Percentiles rank a stretch among this genome's conserved stretches.
phyloP scores from a whole-genome alignment of 805 yeast species.

The Saccharomycopsis synnaedendra region DNA sequence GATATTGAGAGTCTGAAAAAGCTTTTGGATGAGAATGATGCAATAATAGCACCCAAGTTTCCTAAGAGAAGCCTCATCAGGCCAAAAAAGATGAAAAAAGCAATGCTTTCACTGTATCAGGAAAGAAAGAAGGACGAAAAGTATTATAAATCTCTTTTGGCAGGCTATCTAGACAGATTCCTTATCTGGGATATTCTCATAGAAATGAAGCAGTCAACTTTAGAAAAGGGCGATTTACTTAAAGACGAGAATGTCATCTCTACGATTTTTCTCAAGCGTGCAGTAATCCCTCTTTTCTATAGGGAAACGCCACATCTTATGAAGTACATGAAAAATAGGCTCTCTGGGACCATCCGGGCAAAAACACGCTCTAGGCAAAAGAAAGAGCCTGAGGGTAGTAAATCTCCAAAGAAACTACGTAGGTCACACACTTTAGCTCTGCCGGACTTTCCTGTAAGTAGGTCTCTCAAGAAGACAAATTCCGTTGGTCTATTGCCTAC shows the following conservation, averaged over 20 bases:
- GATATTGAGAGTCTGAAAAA: constrained; percentile 4
- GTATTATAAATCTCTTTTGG: not conserved
- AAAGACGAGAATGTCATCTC: not conserved
- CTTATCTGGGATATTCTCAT: constrained; percentile 15
- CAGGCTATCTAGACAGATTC: constrained; percentile 10
- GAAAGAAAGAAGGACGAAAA: too few relatives aligned
- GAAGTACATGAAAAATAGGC: constrained; percentile 7
- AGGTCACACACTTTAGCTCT: too few relatives aligned
- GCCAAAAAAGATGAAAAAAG: too few relatives aligned
- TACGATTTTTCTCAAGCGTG: constrained; percentile 6
- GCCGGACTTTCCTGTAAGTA: not conserved
- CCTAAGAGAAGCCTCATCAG: too few relatives aligned
- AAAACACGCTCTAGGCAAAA: not conserved
- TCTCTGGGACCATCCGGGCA: constrained; percentile 4
- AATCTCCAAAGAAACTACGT: not conserved
- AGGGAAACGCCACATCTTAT: constrained; percentile 11
- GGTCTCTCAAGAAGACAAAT: constrained; percentile 3
- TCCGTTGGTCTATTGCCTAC: constrained; percentile 4
- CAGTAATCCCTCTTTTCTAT: constrained; percentile 12
- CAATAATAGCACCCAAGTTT: not conserved
- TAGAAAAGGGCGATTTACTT: not conserved
- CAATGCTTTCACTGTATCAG: too few relatives aligned
- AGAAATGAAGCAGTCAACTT: not conserved
- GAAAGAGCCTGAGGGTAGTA: not conserved
- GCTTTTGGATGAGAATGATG: constrained; percentile 2